Evolutionary conservation across 345 rosid genomes (phyloP).

Genomic region (Eucalyptus rudis): DNA sequence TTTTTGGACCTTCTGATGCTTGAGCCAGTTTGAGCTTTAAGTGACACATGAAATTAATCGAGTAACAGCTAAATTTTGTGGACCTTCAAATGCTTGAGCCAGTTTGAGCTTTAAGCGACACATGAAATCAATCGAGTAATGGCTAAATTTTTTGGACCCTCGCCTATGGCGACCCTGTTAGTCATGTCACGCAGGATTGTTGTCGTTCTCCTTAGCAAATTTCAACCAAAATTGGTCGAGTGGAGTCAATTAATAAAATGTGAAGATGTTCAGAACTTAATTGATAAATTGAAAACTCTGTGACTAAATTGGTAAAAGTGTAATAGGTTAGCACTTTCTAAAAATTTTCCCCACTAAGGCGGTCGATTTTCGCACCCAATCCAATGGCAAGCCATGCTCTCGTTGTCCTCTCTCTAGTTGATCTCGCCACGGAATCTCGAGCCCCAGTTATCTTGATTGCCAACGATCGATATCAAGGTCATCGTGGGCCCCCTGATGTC

Average conservation of each 20-base stretch:
- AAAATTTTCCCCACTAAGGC: background rate
- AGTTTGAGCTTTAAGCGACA: background rate
- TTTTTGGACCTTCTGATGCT: background rate
- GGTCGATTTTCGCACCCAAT: background rate
- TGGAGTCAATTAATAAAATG: too few relatives aligned
- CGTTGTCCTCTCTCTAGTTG: background rate
- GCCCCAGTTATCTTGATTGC: rapidly evolving
- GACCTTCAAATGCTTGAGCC: background rate
- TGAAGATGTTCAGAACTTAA: rapidly evolving
- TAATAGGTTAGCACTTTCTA: background rate
- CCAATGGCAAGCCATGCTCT: background rate
- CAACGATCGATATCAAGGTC: background rate
- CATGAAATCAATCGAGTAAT: background rate
- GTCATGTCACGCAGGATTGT: rapidly evolving
- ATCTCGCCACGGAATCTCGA: background rate
- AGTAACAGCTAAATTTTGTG: background rate
- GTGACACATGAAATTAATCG: background rate
- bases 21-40: background rate
- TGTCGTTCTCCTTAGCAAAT: too few relatives aligned
- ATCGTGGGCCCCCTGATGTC: background rate
- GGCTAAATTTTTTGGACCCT: background rate
- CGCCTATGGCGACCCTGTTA: rapidly evolving
- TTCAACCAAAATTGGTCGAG: background rate
- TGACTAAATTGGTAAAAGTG: rapidly evolving
- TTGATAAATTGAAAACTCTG: rapidly evolving